Evolutionary conservation across 768 basidiomycete species (phyloP), one percentile per base, ranked within the genome.

Genomic region (Russula virescens): DNA sequence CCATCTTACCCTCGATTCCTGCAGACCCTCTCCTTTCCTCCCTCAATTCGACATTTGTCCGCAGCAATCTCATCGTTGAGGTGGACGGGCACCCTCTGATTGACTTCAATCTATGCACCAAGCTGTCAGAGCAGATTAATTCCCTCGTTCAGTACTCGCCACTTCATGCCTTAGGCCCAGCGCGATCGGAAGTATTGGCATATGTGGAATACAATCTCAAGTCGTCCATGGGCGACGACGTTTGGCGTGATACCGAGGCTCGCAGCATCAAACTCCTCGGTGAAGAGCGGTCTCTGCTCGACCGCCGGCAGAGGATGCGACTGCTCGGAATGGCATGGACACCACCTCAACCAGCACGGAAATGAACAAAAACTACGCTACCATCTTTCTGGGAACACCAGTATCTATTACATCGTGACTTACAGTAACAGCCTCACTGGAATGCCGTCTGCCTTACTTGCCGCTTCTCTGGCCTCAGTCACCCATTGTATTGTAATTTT

Each of bases 141-240:
- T 38, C 53, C 0, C 50, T 64, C 34, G 28, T 28, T 8, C 63
- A 50, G 63, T 60, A 43, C 63, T 40, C 46, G 28, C 58, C 58
- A n/a, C n/a, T n/a, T n/a, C n/a, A n/a, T n/a, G 11, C 40, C 58
- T 38, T 47, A 3, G 25, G 28, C 31, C 28, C 28, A 18, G 6
- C 31, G 21, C 63, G 47, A 25, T 46, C 23, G 16, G 58, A 43
- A 1, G 31, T 64, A 31, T 38, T 64, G 40, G 52, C 28, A 18
- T 28, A 48, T 11, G 50, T 64, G 5, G 63, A 64, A 54, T 50
- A 45, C 38, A 50, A 42, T 43, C 58, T 64, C 23, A 55, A 55
- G 63, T 28, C 31, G 11, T 19, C n/a, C 19, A 11, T 2, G 9
- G 10, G 21, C 14, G 46, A 40, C 21, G 1, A 31, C 21, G 9